Conservation (phyloP, 371 early-diverging fungal genomes). For the Synchytrium microbalum region DNA sequence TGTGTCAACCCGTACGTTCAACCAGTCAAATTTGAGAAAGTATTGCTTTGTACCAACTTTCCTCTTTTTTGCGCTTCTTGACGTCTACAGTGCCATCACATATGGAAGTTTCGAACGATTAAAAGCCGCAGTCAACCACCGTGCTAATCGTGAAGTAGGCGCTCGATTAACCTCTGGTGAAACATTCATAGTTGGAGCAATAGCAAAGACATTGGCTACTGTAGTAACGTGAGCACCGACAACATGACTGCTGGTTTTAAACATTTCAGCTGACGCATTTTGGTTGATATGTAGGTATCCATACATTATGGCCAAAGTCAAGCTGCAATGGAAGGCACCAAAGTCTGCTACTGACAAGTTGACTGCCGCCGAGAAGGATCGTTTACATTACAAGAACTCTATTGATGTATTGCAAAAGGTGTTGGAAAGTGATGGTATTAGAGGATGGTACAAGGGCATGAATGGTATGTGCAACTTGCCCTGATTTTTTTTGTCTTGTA, state of each 20-base stretch:
- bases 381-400: constrained; percentile 65
- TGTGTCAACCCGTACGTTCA: constrained; percentile 67
- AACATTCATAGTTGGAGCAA: constrained; percentile 81
- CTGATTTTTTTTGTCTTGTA: not conserved
- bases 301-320: constrained; percentile 95
- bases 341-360: constrained; percentile 44
- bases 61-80: not conserved
- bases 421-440: constrained; percentile 66
- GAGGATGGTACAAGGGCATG: constrained; percentile 86
- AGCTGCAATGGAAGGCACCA: constrained; percentile 76
- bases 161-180: constrained; percentile 24
- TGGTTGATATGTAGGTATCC: constrained; percentile 61
- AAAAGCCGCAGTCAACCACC: constrained; percentile 44
- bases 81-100: constrained; percentile 69
- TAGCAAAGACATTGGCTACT: constrained; percentile 85
- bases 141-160: not conserved
- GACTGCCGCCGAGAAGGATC: constrained; percentile 39
- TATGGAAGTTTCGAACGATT: constrained; percentile 91
- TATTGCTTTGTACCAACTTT: not conserved
- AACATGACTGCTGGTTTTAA: not conserved
- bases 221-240: constrained; percentile 38
- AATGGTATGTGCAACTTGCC: constrained; percentile 4
- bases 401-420: constrained; percentile 80
- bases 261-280: too few relatives aligned
- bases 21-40: not conserved